Conservation (phyloP, 208 protist genomes). For the Trypanosoma brucei region DNA sequence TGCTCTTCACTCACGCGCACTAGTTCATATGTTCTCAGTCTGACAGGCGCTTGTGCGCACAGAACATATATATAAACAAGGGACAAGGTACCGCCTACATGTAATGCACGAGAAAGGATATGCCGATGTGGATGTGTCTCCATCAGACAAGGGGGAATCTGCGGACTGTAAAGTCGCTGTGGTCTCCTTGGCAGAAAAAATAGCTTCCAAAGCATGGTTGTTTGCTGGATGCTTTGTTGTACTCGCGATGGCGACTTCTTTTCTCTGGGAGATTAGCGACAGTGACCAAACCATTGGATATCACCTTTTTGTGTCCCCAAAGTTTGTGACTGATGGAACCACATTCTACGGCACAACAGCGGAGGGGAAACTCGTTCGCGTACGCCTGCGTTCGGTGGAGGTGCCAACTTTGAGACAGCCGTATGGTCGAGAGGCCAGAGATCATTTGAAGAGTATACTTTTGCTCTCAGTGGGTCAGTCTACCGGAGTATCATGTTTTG, state of each 20-base stretch:
- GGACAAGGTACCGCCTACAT: no score
- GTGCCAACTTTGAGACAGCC: constrained; percentile 11
- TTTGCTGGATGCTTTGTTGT: background rate
- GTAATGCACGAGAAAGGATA: no score
- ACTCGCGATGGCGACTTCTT: background rate
- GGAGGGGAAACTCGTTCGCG: constrained; percentile 10
- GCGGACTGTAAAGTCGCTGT: no score
- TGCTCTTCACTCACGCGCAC: no score
- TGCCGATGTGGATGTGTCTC: no score
- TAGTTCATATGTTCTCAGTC: no score
- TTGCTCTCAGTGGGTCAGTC: background rate
- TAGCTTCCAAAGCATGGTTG: no score
- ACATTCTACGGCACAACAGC: constrained; percentile 19
- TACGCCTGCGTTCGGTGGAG: constrained; percentile 18
- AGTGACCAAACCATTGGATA: constrained; percentile 3
- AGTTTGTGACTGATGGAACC: constrained; percentile 18
- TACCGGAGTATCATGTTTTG: constrained; percentile 6
- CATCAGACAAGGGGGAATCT: no score
- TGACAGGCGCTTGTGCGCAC: no score
- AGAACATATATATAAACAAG: no score
- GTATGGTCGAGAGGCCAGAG: constrained; percentile 8
- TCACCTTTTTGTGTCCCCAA: constrained; percentile 1
- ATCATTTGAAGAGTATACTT: constrained; percentile 9
- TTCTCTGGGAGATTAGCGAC: background rate
- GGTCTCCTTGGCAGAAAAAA: no score